Evolutionary conservation across 139 green algal species (phyloP).

Genomic region (Chlamydomonas sp.): DNA sequence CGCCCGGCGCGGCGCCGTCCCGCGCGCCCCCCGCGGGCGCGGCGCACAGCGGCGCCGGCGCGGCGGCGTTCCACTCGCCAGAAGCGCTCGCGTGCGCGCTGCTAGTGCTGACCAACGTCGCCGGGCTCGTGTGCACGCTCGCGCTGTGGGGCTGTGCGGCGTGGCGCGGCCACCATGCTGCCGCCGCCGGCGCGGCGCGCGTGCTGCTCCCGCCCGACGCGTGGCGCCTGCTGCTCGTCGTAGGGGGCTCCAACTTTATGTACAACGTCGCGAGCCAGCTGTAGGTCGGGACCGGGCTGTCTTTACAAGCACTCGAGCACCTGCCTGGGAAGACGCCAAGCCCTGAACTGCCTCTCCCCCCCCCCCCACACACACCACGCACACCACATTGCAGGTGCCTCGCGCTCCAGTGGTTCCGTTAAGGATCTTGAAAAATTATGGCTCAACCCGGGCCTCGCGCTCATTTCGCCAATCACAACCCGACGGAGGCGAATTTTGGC

Average conservation of each 20-base stretch:
- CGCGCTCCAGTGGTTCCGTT: too few relatives aligned
- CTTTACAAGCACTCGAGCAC: too few relatives aligned
- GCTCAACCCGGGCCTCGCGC: too few relatives aligned
- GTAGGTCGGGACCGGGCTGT: too few relatives aligned
- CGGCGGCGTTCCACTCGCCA: background rate
- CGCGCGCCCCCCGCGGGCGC: background rate
- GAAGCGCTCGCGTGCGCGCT: slow-evolving; percentile 4
- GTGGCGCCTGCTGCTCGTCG: slow-evolving; percentile 5
- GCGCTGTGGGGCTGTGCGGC: background rate
- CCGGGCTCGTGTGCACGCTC: background rate
- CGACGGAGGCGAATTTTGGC: too few relatives aligned
- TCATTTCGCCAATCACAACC: too few relatives aligned
- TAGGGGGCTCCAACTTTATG: slow-evolving; percentile 20
- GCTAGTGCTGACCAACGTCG: slow-evolving; percentile 9
- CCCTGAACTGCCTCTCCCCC: too few relatives aligned
- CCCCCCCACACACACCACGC: too few relatives aligned
- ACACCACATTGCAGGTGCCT: too few relatives aligned
- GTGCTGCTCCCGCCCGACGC: background rate
- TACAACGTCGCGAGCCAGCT: slow-evolving; percentile 25
- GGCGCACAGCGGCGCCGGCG: background rate
- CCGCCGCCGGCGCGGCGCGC: background rate
- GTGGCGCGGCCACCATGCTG: background rate
- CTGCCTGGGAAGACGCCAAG: too few relatives aligned
- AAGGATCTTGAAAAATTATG: too few relatives aligned
- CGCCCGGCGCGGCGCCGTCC: too few relatives aligned